A percentile compares a stretch with the other conserved stretches of the same genome.
phyloP scores from a whole-genome alignment of 352 stramenopile genomes.

The Phytophthora syringae region DNA sequence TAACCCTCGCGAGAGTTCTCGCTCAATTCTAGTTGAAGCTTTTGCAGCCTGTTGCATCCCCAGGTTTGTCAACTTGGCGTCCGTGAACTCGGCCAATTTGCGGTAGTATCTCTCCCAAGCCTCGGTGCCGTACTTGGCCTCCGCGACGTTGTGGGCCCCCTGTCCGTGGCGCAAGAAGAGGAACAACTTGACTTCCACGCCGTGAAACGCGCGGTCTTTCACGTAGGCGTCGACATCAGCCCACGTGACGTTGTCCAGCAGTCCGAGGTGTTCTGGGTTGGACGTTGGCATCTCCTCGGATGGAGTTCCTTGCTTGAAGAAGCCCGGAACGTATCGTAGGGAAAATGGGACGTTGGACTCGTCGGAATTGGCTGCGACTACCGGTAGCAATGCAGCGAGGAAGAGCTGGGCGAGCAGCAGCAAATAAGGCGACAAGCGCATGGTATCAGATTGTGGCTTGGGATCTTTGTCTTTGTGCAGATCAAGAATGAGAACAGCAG shows the following conservation, averaged over 20 bases:
- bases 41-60: slow-evolving; percentile 23
- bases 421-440: slow-evolving; percentile 7
- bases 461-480: slow-evolving; percentile 9
- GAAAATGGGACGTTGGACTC: slow-evolving; percentile 27
- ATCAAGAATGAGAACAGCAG: slow-evolving; percentile 5
- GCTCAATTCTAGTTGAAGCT: slow-evolving; percentile 16
- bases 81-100: slow-evolving; percentile 36
- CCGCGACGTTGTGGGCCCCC: slow-evolving; percentile 33
- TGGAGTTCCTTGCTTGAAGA: slow-evolving; percentile 39
- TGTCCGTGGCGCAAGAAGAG: slow-evolving; percentile 37
- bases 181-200: slow-evolving; percentile 35
- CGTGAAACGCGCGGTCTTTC: slow-evolving; percentile 9
- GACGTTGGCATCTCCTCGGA: slow-evolving; percentile 3
- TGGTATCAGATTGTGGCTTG: not conserved
- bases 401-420: not conserved
- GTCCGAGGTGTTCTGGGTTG: slow-evolving; percentile 32
- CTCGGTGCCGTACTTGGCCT: slow-evolving; percentile 31
- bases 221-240: slow-evolving; percentile 39
- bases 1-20: slow-evolving; percentile 13
- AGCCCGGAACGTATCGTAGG: slow-evolving; percentile 42
- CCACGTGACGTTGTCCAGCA: slow-evolving; percentile 37
- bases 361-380: not conserved
- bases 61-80: slow-evolving; percentile 32
- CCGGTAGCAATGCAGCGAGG: not conserved
- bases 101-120: slow-evolving; percentile 33